Conservation (phyloP, 202 grass and related monocot species). For the Cymbopogon flexuosus region DNA sequence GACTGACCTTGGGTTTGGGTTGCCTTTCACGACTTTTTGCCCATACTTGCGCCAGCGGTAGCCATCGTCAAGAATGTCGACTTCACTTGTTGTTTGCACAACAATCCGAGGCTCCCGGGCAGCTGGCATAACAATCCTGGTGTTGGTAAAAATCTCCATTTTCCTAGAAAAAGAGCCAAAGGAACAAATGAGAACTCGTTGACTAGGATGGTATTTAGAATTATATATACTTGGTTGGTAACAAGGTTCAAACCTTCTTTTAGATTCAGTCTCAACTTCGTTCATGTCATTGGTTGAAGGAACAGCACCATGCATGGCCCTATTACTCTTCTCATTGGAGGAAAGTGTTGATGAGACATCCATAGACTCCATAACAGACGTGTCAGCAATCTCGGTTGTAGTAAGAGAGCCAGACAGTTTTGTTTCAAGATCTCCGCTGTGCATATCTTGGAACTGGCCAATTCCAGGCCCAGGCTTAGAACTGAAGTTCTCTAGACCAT, state of each 20-base stretch:
- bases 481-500: constrained; percentile 30
- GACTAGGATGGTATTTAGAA: background rate
- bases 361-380: constrained; percentile 21
- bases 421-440: constrained; percentile 37
- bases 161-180: constrained; percentile 43
- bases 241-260: constrained; percentile 52
- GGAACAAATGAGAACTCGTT: constrained; percentile 9
- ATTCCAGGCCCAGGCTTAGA: constrained; percentile 21
- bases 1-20: constrained; percentile 82
- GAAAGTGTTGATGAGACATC: constrained; percentile 52
- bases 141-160: constrained; percentile 38
- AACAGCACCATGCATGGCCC: constrained; percentile 25
- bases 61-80: constrained; percentile 85
- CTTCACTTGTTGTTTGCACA: constrained; percentile 84
- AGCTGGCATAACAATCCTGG: constrained; percentile 51
- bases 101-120: constrained; percentile 66
- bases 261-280: constrained; percentile 52
- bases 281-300: constrained; percentile 27
- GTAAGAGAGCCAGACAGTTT: constrained; percentile 29
- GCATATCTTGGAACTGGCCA: constrained; percentile 36
- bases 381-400: constrained; percentile 27
- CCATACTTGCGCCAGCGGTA: constrained; percentile 97
- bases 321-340: constrained; percentile 51
- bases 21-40: constrained; percentile 90
- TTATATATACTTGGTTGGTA: background rate